Base-by-base conservation (phyloP, 176 grass and related monocot genomes). In the sorghum (Sorghum bicolor) region DNA sequence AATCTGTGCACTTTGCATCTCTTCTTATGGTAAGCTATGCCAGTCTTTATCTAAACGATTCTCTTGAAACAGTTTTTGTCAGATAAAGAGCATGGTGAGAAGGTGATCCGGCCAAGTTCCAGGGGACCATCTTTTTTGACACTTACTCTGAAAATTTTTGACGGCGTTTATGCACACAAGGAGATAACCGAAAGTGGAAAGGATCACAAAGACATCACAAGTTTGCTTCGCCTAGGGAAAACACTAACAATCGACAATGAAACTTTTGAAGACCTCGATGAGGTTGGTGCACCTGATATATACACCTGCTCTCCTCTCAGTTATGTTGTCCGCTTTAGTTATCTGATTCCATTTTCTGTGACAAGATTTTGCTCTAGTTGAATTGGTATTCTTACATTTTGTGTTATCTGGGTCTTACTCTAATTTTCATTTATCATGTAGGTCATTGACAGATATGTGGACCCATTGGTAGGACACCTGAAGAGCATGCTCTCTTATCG, bases 211-310 rank as follows among this genome's bases (percentile, higher is more conserved):
- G 97, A 99, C 83, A 96, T 99, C 19, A 92, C 91, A 85, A 99
- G 93, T 69, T 88, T 99, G 78, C 93, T 96, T 92, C 91, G 97
- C 50, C 88, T 99, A 7, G 97, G 97, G 62, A 99, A 96, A 79
- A 94, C 91, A 26, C 25, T 99, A 45, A 92, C 86, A 17, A 99
- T 99, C 76, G 91, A 87, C 66, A 87, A 91, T 74, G 97, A 99
- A 71, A 96, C 89, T 69, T 99, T 96, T 87, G 93, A 99, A 91
- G 97, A 99, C 92, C 97, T 99, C 62, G 93, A 99, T 62, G 97
- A 99, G 97, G 97, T 99, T 72, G 25, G 76, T 88, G 39, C 33
- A 63, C 55, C 76, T 48, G 77, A 58, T 58, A n/a, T 20, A 20
- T 75, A 19, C 61, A 67, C 29, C 16, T 10, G 39, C 6, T 63